Percentiles rank a stretch among this genome's conserved stretches.
Conservation (phyloP, 1,284 basidiomycete genomes). For the Cystobasidium slooffiae region DNA sequence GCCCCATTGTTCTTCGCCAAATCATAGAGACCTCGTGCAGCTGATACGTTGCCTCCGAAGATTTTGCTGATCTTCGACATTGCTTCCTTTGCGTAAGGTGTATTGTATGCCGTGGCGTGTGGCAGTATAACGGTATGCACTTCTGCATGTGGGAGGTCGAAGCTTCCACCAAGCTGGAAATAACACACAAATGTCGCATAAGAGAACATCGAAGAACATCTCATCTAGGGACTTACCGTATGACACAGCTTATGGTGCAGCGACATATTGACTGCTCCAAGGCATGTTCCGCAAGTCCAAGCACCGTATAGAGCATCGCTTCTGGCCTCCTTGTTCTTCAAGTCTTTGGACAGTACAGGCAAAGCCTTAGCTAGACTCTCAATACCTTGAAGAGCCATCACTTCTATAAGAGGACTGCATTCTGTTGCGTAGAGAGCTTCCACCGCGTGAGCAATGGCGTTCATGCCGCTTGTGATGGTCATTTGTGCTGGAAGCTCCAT, state of each 20-base stretch:
- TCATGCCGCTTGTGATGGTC: constrained; percentile 61
- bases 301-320: constrained; percentile 60
- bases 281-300: constrained; percentile 59
- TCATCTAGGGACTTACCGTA: constrained; percentile 53
- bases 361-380: constrained; percentile 57
- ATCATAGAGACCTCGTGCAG: constrained; percentile 59
- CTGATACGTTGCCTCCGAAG: constrained; percentile 54
- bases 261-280: constrained; percentile 60
- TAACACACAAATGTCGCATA: not conserved
- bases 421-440: constrained; percentile 60
- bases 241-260: constrained; percentile 63
- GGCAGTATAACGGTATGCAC: constrained; percentile 62
- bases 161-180: constrained; percentile 57
- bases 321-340: constrained; percentile 58
- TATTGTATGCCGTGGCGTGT: constrained; percentile 61
- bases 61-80: constrained; percentile 58
- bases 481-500: constrained; percentile 59
- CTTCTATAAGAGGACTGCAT: constrained; percentile 60
- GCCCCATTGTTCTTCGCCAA: constrained; percentile 60
- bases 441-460: constrained; percentile 62
- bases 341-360: constrained; percentile 56
- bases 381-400: constrained; percentile 60
- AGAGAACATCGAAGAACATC: too few species aligned
- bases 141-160: constrained; percentile 61
- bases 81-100: constrained; percentile 56